Evolutionary conservation across 2,329 filamentous ascomycete genomes (phyloP).

Genomic region (Tolypocladium tropicale): DNA sequence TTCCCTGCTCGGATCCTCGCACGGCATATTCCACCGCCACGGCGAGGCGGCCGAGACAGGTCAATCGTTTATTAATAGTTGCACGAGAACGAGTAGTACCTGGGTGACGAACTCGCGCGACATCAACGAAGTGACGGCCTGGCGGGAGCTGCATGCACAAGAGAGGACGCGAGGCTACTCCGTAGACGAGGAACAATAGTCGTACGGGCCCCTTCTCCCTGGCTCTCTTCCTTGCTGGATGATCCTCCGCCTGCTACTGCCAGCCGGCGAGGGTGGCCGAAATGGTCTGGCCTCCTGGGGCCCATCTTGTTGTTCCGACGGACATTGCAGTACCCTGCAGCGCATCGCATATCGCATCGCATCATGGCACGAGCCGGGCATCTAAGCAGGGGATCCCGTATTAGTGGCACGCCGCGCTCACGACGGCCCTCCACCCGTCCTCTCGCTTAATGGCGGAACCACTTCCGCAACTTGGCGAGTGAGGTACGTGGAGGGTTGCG

Average conservation of each 20-base stretch:
- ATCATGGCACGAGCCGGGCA: background rate
- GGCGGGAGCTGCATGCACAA: background rate
- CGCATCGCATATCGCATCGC: background rate
- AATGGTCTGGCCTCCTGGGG: background rate
- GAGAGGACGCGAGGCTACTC: no score
- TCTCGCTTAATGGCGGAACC: constrained; percentile 7
- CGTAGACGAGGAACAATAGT: no score
- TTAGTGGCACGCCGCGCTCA: background rate
- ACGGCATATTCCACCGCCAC: background rate
- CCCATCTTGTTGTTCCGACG: background rate
- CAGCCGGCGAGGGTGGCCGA: background rate
- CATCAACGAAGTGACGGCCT: background rate
- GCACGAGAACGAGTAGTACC: no score
- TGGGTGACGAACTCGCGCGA: background rate
- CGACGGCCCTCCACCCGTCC: background rate
- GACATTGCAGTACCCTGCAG: constrained; percentile 1
- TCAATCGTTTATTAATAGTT: background rate
- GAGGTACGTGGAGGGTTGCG: background rate
- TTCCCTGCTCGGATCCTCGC: background rate
- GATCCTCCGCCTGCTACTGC: background rate
- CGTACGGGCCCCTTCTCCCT: background rate
- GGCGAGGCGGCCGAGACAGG: background rate
- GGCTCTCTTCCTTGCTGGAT: background rate
- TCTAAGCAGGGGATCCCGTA: background rate
- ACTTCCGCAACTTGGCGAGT: constrained; percentile 1